Percentiles rank a stretch among this genome's conserved stretches.
Conservation (phyloP, 768 basidiomycete genomes). For the Fomitopsis pulvina region DNA sequence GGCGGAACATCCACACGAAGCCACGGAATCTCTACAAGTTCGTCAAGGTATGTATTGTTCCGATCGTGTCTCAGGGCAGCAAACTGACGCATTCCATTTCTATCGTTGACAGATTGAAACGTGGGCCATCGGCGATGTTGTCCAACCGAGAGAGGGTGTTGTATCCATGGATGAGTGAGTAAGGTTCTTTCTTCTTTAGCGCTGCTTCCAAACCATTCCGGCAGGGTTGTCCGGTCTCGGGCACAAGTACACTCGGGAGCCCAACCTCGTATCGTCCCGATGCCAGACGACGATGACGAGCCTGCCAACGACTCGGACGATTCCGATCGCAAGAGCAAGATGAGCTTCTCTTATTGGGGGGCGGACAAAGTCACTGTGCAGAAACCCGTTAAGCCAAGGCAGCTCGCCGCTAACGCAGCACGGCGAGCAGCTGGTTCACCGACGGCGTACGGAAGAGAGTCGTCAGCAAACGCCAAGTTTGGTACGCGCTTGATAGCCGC, state of each 20-base stretch:
- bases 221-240: constrained; percentile 67
- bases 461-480: constrained; percentile 90
- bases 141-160: constrained; percentile 72
- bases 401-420: constrained; percentile 20
- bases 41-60: constrained; percentile 51
- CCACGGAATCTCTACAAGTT: constrained; percentile 94
- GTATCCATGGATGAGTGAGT: constrained; percentile 89
- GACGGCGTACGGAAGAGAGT: constrained; percentile 69
- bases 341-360: constrained; percentile 94
- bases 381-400: constrained; percentile 56
- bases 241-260: constrained; percentile 49
- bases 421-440: constrained; percentile 35
- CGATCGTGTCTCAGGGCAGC: not conserved
- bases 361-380: constrained; percentile 88
- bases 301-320: constrained; percentile 69
- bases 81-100: not conserved
- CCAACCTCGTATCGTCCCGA: constrained; percentile 61
- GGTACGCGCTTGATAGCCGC: constrained; percentile 73
- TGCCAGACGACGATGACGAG: constrained; percentile 58
- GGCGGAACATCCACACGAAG: constrained; percentile 68
- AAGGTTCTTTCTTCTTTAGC: not conserved
- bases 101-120: constrained; percentile 62
- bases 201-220: constrained; percentile 9
- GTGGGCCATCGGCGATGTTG: constrained; percentile 75
- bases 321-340: constrained; percentile 85